Evolutionary conservation across 2,329 filamentous ascomycete genomes (phyloP).

Genomic region (Seiridium cupressi): DNA sequence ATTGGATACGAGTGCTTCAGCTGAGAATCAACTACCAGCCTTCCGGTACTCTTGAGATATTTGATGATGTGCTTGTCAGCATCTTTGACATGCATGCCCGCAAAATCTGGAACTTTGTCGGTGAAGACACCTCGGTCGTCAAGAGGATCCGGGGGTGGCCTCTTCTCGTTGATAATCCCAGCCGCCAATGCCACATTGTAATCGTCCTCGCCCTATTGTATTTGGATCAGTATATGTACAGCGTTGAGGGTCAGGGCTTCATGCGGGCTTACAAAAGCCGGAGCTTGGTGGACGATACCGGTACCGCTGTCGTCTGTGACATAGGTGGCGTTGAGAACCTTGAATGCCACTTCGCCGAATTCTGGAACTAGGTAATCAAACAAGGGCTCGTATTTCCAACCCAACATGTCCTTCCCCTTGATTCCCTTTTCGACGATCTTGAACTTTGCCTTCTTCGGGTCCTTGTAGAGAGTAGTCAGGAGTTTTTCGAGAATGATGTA

Average conservation of each 20-base stretch:
- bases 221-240: no score
- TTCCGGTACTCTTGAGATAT: slow-evolving; percentile 72
- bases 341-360: slow-evolving; percentile 83
- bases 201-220: slow-evolving; percentile 72
- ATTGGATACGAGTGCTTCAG: slow-evolving; percentile 90
- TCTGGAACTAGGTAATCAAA: slow-evolving; percentile 90
- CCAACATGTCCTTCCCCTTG: slow-evolving; percentile 80
- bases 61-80: slow-evolving; percentile 95
- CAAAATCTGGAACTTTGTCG: slow-evolving; percentile 73
- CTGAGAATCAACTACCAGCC: slow-evolving; percentile 81
- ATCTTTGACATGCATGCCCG: slow-evolving; percentile 83
- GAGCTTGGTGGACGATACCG: slow-evolving; percentile 90
- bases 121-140: slow-evolving; percentile 81
- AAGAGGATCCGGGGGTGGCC: slow-evolving; percentile 87
- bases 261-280: slow-evolving; percentile 62
- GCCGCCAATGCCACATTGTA: slow-evolving; percentile 77
- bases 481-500: slow-evolving; percentile 84
- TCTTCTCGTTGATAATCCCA: slow-evolving; percentile 74
- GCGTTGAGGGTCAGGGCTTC: no score
- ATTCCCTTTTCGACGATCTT: slow-evolving; percentile 72
- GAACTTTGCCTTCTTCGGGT: slow-evolving; percentile 92
- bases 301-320: slow-evolving; percentile 89
- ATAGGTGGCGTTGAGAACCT: slow-evolving; percentile 78
- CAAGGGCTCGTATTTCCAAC: slow-evolving; percentile 84
- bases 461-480: slow-evolving; percentile 83